Evolutionary conservation across 1,284 basidiomycete species (phyloP).

Genomic region (Sutorius eximius): DNA sequence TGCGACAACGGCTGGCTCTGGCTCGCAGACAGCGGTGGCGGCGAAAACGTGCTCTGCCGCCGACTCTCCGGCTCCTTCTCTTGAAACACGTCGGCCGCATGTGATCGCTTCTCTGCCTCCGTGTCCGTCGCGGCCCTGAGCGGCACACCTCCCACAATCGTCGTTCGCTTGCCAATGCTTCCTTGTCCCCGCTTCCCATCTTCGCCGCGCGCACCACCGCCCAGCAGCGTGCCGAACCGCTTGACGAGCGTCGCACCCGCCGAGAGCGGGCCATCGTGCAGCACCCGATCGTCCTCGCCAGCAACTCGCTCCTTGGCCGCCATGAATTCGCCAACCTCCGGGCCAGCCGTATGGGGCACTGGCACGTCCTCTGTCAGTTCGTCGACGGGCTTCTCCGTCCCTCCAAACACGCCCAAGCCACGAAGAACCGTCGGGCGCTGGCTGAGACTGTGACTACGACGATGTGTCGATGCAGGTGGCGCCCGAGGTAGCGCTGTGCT

Average conservation of each 20-base stretch:
- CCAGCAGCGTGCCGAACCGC: slow-evolving; percentile 69
- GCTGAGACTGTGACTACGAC: slow-evolving; percentile 74
- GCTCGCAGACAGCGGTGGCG: slow-evolving; percentile 42
- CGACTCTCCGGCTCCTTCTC: slow-evolving; percentile 24
- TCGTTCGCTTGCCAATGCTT: slow-evolving; percentile 46
- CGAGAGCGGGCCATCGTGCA: slow-evolving; percentile 41
- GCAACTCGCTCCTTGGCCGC: slow-evolving; percentile 37
- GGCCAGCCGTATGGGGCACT: slow-evolving; percentile 55
- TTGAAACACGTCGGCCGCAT: slow-evolving; percentile 16
- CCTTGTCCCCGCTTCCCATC: slow-evolving; percentile 41
- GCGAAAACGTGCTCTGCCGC: slow-evolving; percentile 37
- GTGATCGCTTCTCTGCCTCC: slow-evolving; percentile 25
- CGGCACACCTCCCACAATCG: slow-evolving; percentile 49
- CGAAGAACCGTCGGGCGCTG: slow-evolving; percentile 57
- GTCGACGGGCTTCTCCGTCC: slow-evolving; percentile 38
- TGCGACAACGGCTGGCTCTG: slow-evolving; percentile 58
- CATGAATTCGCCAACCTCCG: slow-evolving; percentile 54
- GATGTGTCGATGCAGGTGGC: slow-evolving; percentile 66
- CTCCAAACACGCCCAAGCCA: slow-evolving; percentile 51
- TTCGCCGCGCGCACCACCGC: slow-evolving; percentile 43
- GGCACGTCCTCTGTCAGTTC: slow-evolving; percentile 42
- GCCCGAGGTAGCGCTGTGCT: slow-evolving; percentile 50
- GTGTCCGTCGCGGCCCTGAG: slow-evolving; percentile 42
- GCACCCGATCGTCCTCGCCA: slow-evolving; percentile 29
- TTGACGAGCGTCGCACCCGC: slow-evolving; percentile 69